Conservation (phyloP, 2,329 filamentous ascomycete genomes). For the Stachybotrys echinatus region DNA sequence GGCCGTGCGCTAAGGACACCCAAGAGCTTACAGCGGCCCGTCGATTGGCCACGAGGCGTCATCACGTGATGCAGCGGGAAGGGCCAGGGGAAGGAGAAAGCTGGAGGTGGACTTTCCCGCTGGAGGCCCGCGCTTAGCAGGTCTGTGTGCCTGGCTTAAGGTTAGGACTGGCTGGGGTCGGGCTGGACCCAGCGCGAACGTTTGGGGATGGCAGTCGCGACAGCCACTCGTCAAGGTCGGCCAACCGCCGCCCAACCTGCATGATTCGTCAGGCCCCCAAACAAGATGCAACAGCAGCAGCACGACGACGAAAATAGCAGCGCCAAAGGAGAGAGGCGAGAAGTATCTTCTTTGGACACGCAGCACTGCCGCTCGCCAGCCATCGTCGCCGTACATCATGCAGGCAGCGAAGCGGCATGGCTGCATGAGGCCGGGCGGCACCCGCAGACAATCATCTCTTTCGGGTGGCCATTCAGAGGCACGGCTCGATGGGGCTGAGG, state of each 20-base stretch:
- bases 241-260: background rate
- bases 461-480: background rate
- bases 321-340: no score
- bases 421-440: background rate
- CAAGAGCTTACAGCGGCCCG: background rate
- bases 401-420: background rate
- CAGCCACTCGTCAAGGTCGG: background rate
- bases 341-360: no score
- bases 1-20: background rate
- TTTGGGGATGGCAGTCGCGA: background rate
- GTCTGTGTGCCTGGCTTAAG: no score
- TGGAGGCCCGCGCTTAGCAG: background rate
- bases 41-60: background rate
- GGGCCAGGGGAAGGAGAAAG: no score
- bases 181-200: background rate
- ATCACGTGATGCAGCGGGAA: background rate
- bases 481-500: background rate
- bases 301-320: background rate
- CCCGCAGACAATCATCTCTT: background rate
- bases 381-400: background rate
- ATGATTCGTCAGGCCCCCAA: background rate
- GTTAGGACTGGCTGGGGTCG: no score
- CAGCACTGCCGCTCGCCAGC: no score
- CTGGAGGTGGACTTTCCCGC: no score
- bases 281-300: background rate